A percentile compares a stretch with the other conserved stretches of the same genome.
Evolutionary conservation across 2,329 filamentous ascomycete genomes (phyloP).

Genomic region (Trichothecium sympodiale): DNA sequence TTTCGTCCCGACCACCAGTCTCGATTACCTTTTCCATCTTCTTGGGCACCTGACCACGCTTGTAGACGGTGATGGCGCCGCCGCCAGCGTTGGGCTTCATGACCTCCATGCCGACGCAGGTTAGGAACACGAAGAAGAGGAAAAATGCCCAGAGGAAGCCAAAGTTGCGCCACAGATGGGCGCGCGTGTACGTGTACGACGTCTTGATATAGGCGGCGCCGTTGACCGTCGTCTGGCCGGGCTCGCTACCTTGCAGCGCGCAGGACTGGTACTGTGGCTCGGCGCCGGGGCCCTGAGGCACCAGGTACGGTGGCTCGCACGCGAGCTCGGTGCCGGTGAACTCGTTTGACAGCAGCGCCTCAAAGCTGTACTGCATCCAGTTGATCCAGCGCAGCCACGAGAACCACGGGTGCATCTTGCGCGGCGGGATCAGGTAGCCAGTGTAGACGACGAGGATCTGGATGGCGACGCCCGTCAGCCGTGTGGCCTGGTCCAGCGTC

Average conservation of each 20-base stretch:
- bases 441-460: conserved; percentile 58
- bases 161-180: conserved; percentile 65
- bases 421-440: conserved; percentile 50
- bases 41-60: conserved; percentile 52
- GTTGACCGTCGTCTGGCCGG: conserved; percentile 32
- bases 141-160: conserved; percentile 68
- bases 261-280: conserved; percentile 39
- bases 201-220: conserved; percentile 45
- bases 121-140: conserved; percentile 62
- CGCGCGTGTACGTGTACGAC: conserved; percentile 41
- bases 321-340: conserved; percentile 43
- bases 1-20: conserved; percentile 29
- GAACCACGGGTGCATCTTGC: conserved; percentile 42
- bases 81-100: conserved; percentile 50
- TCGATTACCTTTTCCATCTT: conserved; percentile 45
- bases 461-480: conserved; percentile 44
- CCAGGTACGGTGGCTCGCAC: conserved; percentile 46
- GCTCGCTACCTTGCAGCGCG: conserved; percentile 33
- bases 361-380: conserved; percentile 59
- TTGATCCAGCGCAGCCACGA: conserved; percentile 63
- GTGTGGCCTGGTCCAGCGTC: conserved; percentile 52
- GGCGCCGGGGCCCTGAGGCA: conserved; percentile 31
- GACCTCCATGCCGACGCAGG: conserved; percentile 57
- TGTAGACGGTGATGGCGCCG: conserved; percentile 49
- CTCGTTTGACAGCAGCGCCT: conserved; percentile 57